A percentile compares a stretch with the other conserved stretches of the same genome.
phyloP scores from a whole-genome alignment of 495 filamentous ascomycete genomes.

The Halenospora varia region DNA sequence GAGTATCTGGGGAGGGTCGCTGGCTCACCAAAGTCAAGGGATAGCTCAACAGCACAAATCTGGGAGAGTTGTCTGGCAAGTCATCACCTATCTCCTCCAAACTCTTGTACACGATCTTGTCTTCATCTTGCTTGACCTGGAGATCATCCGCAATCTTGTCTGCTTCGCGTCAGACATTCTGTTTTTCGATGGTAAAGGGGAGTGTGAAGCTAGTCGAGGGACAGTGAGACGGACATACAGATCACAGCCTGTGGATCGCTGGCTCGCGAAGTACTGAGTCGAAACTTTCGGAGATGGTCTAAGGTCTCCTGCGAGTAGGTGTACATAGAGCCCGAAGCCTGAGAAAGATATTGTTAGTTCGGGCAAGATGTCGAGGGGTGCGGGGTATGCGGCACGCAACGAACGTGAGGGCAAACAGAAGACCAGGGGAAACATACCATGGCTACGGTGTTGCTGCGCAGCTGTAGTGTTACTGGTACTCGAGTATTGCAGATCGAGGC shows the following conservation, averaged over 20 bases:
- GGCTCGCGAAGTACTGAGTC: slow-evolving; percentile 82
- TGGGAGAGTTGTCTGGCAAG: slow-evolving; percentile 86
- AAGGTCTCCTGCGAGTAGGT: slow-evolving; percentile 87
- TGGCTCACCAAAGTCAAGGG: slow-evolving; percentile 72
- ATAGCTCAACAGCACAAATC: slow-evolving; percentile 86
- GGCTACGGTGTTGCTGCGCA: background rate
- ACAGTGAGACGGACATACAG: slow-evolving; percentile 61
- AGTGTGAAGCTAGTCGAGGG: background rate
- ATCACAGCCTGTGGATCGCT: slow-evolving; percentile 86
- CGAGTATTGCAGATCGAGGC: too few relatives aligned
- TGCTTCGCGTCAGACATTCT: slow-evolving; percentile 28
- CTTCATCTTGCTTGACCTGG: slow-evolving; percentile 76
- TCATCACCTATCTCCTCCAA: slow-evolving; percentile 80
- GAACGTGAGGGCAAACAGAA: background rate
- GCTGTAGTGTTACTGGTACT: background rate
- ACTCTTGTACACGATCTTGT: slow-evolving; percentile 66
- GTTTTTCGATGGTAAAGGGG: background rate
- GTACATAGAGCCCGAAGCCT: slow-evolving; percentile 87
- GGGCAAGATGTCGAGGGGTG: too few relatives aligned
- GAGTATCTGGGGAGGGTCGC: background rate
- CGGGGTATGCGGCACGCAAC: too few relatives aligned
- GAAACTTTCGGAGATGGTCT: slow-evolving; percentile 86
- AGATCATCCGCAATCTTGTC: slow-evolving; percentile 82
- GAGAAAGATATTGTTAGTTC: slow-evolving; percentile 5
- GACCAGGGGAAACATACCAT: background rate